Evolutionary conservation across 306 rosid genomes (phyloP), one percentile per base, ranked within the genome.

Genomic region (Corylus heterophylla): DNA sequence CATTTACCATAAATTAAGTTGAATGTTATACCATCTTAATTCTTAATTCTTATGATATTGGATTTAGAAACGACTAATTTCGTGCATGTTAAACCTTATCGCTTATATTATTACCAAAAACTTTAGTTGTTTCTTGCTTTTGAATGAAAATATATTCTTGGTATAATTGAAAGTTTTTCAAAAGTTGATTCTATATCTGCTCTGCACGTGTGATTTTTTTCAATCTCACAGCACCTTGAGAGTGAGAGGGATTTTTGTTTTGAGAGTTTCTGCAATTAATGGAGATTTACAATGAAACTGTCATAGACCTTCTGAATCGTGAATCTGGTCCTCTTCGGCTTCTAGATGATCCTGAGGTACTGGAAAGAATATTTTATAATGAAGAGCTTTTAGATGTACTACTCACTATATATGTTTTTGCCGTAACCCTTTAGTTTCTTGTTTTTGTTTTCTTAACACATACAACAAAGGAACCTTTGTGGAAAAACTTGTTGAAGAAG

Each of bases 291-390:
- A 90, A 90, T 78, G 95, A 90, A 83, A 87, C 88, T 50, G 89
- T 87, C 55, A 79, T 89, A 25, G 95, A 88, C 79, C 95, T 90
- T 74, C 73, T 88, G 81, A 88, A 88, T 80, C 83, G 86, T 12
- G 87, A 90, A 54, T 83, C 92, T 52, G 91, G 89, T 52, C 64
- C 87, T 7, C 89, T 88, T 14, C 85, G 89, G 55, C 91, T 90
- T 68, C 81, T 90, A 88, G 92, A 90, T 87, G 95, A 88, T 74
- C 86, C 92, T 58, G 91, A 89, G 92, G 91, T 88, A 90, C 48
- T 52, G 7, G n/a, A 58, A 62, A 73, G 8, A 18, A 20, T 25
- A 78, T 25, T 11, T 20, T 58, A 54, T 54, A 3, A 29, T 50
- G 44, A 39, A 47, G 76, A 45, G 50, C 35, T 20, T 52, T 62